Evolutionary conservation across 2,329 filamentous ascomycete genomes (phyloP).

Genomic region (Fusarium sp.): DNA sequence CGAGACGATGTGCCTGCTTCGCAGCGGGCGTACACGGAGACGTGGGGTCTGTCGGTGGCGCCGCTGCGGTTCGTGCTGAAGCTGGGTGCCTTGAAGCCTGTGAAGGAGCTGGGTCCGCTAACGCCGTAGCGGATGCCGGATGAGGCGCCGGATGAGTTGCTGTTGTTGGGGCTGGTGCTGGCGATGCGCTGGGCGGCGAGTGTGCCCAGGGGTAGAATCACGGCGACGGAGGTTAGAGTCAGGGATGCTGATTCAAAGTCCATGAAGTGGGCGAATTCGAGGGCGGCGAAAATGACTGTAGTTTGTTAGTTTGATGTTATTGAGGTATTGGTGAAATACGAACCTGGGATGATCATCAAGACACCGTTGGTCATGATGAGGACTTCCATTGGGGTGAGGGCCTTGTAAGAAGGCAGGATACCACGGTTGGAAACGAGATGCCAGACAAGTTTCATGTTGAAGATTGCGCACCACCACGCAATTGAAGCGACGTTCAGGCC

Average conservation of each 20-base stretch:
- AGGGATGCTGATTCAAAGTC: conserved; percentile 64
- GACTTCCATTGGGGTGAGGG: conserved; percentile 64
- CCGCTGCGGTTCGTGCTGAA: conserved; percentile 29
- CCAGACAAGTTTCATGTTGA: conserved; percentile 61
- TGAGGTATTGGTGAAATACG: conserved; percentile 15
- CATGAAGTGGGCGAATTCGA: conserved; percentile 56
- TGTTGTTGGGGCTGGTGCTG: conserved; percentile 41
- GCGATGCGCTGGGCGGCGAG: conserved; percentile 61
- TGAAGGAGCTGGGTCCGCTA: conserved; percentile 25
- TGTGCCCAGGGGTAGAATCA: conserved; percentile 64
- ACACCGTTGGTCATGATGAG: conserved; percentile 66
- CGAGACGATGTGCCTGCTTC: conserved; percentile 32
- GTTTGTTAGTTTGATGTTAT: background rate
- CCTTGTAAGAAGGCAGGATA: conserved; percentile 56
- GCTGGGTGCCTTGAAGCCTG: conserved; percentile 40
- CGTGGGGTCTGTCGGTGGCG: conserved; percentile 24
- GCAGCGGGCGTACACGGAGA: conserved; percentile 43
- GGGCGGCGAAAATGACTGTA: conserved; percentile 62
- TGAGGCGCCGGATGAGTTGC: conserved; percentile 30
- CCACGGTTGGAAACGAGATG: conserved; percentile 61
- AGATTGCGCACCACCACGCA: conserved; percentile 66
- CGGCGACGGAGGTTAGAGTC: conserved; percentile 60
- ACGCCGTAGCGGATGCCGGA: conserved; percentile 28
- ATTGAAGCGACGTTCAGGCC: conserved; percentile 56
- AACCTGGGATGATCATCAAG: conserved; percentile 67